Percentiles rank a stretch among this genome's conserved stretches.
Evolutionary conservation across 345 rosid species (phyloP).

Genomic region (Citrus sp.): DNA sequence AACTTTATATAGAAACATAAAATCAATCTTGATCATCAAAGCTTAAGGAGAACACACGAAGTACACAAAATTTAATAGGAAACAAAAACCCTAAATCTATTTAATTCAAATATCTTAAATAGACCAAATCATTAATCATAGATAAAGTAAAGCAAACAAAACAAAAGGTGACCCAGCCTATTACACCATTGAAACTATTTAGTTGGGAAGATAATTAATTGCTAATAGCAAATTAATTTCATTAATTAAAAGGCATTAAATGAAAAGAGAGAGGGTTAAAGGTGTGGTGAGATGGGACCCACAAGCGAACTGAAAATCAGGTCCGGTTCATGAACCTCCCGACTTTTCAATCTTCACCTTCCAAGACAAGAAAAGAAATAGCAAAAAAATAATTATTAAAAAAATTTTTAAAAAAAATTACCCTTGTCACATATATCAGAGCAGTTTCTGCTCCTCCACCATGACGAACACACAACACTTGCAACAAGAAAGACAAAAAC

Average conservation of each 20-base stretch:
- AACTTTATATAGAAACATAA: background rate
- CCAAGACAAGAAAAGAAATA: background rate
- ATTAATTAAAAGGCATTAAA: background rate
- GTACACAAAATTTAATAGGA: background rate
- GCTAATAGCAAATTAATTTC: background rate
- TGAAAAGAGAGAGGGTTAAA: no score
- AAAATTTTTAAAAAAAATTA: background rate
- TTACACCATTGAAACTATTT: background rate
- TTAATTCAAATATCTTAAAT: no score
- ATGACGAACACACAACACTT: constrained; percentile 7
- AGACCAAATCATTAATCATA: background rate
- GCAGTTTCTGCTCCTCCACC: background rate
- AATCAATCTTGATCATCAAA: background rate
- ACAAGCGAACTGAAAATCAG: background rate
- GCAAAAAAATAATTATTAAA: background rate
- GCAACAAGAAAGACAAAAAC: background rate
- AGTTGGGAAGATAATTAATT: background rate
- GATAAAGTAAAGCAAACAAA: background rate
- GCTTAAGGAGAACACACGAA: background rate
- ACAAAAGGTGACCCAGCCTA: background rate
- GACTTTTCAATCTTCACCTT: background rate
- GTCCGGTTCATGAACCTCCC: constrained; percentile 36
- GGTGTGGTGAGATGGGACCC: constrained; percentile 13
- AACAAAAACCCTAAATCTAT: background rate
- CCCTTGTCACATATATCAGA: background rate